These are phyloP conservation scores for Aspergillus baeticus DNA, from an alignment of 495 filamentous ascomycete species.

Conservation along the genomic window DNA sequence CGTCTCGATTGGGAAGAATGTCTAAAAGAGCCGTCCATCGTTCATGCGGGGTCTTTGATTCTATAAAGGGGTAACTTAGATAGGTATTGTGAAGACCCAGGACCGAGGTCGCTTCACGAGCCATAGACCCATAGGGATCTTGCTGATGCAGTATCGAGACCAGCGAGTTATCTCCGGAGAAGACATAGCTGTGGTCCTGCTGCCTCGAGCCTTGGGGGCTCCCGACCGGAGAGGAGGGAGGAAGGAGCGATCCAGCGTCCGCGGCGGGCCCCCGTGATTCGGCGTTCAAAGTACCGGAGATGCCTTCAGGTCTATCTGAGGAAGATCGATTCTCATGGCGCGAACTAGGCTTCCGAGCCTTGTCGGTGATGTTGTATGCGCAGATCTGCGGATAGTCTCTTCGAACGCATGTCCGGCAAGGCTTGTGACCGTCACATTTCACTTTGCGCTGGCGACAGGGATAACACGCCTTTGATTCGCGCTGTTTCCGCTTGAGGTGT, in stretches of 20 bases:
- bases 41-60: constrained; percentile 28
- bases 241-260: background rate
- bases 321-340: no score
- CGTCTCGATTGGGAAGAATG: constrained; percentile 28
- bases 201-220: background rate
- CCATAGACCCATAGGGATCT: constrained; percentile 51
- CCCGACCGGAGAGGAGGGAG: background rate
- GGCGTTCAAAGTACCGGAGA: background rate
- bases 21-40: constrained; percentile 29
- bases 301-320: background rate
- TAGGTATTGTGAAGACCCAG: constrained; percentile 73
- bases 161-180: constrained; percentile 39
- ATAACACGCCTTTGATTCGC: constrained; percentile 38
- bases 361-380: constrained; percentile 24
- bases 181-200: constrained; percentile 34
- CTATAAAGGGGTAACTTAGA: constrained; percentile 65
- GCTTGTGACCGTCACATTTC: constrained; percentile 34
- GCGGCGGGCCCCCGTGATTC: background rate
- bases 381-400: constrained; percentile 39
- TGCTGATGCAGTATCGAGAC: constrained; percentile 42
- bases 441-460: constrained; percentile 43
- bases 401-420: constrained; percentile 33
- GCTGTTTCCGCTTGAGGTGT: constrained; percentile 27
- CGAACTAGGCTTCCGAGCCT: no score
- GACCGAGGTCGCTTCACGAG: constrained; percentile 38